phyloP scores from a whole-genome alignment of 345 rosid genomes.

The Alliaria petiolata region DNA sequence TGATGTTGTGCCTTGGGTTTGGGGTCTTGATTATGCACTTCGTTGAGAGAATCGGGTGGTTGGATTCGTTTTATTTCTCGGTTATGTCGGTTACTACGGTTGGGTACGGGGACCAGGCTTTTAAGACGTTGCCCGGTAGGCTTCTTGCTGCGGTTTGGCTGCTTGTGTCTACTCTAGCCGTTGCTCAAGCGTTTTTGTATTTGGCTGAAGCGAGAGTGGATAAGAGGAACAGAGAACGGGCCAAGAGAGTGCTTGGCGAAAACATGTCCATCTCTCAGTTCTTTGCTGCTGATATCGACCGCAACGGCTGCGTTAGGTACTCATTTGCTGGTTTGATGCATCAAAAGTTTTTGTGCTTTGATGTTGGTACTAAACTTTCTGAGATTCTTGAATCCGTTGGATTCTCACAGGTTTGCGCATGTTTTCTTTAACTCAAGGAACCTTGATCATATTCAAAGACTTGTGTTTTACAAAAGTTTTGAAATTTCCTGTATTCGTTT shows the following conservation, averaged over 20 bases:
- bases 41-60: conserved; percentile 68
- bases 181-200: conserved; percentile 75
- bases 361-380: not conserved
- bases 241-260: conserved; percentile 77
- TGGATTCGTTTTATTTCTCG: conserved; percentile 83
- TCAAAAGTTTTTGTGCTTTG: not conserved
- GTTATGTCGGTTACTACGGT: conserved; percentile 97
- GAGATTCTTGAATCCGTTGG: not conserved
- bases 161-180: conserved; percentile 87
- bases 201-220: conserved; percentile 91
- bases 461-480: not conserved
- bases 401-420: not conserved
- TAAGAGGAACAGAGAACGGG: conserved; percentile 72
- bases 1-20: conserved; percentile 75
- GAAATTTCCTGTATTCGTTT: not conserved
- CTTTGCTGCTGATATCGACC: conserved; percentile 83
- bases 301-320: conserved; percentile 83
- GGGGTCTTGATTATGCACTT: conserved; percentile 82
- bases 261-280: conserved; percentile 81
- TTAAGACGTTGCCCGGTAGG: conserved; percentile 59
- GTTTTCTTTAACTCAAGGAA: not conserved
- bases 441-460: not conserved
- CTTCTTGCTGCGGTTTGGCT: conserved; percentile 83
- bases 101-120: conserved; percentile 86
- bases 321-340: not conserved